Evolutionary conservation across 768 basidiomycete species (phyloP), one percentile per base, ranked within the genome.

Genomic region (Pisolithus marmoratus): DNA sequence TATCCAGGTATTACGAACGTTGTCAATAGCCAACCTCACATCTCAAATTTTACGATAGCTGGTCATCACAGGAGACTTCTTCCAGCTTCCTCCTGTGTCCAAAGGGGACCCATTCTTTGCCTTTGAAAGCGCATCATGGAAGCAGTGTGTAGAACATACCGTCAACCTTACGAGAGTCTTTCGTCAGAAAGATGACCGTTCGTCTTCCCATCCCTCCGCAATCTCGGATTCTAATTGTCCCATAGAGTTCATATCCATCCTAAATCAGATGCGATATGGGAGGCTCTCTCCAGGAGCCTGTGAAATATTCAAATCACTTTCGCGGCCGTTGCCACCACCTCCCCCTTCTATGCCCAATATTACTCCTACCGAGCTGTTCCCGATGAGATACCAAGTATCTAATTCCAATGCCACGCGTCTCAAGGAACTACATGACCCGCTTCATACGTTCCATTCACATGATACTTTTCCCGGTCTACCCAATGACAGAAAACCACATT

Each of bases 261-360:
- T 91, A n/a, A 90, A 90, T 63, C 80, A 86, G 63, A 80, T 88
- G 69, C 79, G 88, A 24, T 79, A 77, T 43, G 88, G 88, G 0
- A 64, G 60, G 4, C 73, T 87, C 24, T 75, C 78, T 0, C 55
- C 65, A 0, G 62, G 69, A 1, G 79, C 81, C 1, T 75, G 78
- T 31, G 52, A 51, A 15, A 72, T 68, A 24, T 85, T 86, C 70
- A 69, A 68, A 29, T 60, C 66, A 4, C 73, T 87, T 6, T 68
- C 73, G 0, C 69, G 58, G 27, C 58, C 46, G 53, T 57, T 67
- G 20, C 58, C 59, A 2, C 63, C 53, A 20, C 59, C 58, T 1
- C 66, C 59, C 11, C 29, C 54, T 4, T 56, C 59, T 8, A 55
- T 66, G 59, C 63, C 63, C n/a, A 68, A 64, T 22, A 63, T 74